A percentile compares a stretch with the other conserved stretches of the same genome.
Evolutionary conservation across 768 basidiomycete species (phyloP).

Genomic region (Suillus weaverae): DNA sequence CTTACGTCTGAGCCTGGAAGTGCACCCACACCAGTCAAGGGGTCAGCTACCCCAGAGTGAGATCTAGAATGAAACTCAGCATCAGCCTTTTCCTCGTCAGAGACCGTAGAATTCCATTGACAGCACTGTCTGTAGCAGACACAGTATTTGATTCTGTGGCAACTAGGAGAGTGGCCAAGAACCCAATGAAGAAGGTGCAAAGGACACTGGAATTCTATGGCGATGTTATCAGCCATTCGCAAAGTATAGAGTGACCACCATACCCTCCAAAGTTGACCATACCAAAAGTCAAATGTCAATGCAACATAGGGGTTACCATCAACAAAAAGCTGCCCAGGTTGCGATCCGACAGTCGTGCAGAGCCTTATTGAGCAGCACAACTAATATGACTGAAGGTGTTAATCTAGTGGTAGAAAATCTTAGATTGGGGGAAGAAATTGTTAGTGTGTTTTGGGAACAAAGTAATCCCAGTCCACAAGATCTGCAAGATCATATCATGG

Average conservation of each 20-base stretch:
- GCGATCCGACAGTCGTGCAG: conserved; percentile 69
- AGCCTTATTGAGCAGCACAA: no score
- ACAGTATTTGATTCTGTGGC: conserved; percentile 56
- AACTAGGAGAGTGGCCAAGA: conserved; percentile 52
- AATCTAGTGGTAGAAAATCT: no score
- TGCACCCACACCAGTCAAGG: no score
- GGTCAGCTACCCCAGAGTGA: neutral
- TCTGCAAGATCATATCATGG: no score
- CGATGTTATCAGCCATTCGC: neutral
- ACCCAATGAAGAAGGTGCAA: conserved; percentile 62
- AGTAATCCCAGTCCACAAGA: no score
- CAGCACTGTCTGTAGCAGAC: conserved; percentile 33
- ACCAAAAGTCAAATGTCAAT: conserved; percentile 42
- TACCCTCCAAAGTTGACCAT: conserved; percentile 51
- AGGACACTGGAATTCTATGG: conserved; percentile 67
- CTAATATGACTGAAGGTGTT: no score
- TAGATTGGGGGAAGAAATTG: no score
- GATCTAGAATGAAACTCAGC: neutral
- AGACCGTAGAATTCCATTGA: conserved; percentile 19
- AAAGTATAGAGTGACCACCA: conserved; percentile 12
- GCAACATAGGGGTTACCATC: conserved; percentile 57
- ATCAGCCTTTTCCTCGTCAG: conserved; percentile 31
- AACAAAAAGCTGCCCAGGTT: conserved; percentile 59
- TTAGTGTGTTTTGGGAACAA: no score
- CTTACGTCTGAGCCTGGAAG: no score